These are phyloP conservation scores for Chalciporus piperatus DNA, from an alignment of 768 basidiomycete species.

Conservation along the genomic window DNA sequence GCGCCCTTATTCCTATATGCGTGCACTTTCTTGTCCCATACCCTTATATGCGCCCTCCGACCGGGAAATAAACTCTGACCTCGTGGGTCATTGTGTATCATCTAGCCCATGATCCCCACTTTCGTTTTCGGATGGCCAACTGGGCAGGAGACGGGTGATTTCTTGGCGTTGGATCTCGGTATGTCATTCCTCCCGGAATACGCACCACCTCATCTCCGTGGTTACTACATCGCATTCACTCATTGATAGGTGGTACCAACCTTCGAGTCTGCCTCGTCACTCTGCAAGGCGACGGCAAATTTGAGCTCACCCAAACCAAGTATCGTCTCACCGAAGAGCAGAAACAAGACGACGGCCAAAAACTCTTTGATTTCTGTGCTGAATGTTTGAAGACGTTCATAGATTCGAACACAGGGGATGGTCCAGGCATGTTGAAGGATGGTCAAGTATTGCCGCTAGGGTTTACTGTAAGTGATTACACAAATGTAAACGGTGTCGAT, in stretches of 20 bases:
- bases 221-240: not conserved
- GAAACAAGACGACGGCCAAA: conserved; percentile 95
- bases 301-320: conserved; percentile 96
- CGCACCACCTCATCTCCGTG: not conserved
- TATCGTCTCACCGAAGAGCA: conserved; percentile 97
- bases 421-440: conserved; percentile 44
- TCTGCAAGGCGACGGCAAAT: conserved; percentile 89
- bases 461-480: conserved; percentile 73
- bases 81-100: conserved; percentile 8
- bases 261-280: conserved; percentile 97
- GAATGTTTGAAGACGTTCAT: conserved; percentile 90
- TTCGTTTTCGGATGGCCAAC: conserved; percentile 96
- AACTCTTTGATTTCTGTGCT: conserved; percentile 96
- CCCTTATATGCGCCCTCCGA: conserved; percentile 2
- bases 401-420: conserved; percentile 61
- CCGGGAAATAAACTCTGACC: not conserved
- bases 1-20: not conserved
- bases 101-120: conserved; percentile 93
- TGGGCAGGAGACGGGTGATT: conserved; percentile 86
- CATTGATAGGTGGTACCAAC: conserved; percentile 80
- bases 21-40: not conserved
- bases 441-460: conserved; percentile 76
- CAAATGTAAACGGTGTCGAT: not conserved
- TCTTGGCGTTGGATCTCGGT: conserved; percentile 88
- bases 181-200: conserved; percentile 31